These are phyloP conservation scores for Carex arenaria DNA, from an alignment of 202 grass and related monocot species.

Conservation along the genomic window DNA sequence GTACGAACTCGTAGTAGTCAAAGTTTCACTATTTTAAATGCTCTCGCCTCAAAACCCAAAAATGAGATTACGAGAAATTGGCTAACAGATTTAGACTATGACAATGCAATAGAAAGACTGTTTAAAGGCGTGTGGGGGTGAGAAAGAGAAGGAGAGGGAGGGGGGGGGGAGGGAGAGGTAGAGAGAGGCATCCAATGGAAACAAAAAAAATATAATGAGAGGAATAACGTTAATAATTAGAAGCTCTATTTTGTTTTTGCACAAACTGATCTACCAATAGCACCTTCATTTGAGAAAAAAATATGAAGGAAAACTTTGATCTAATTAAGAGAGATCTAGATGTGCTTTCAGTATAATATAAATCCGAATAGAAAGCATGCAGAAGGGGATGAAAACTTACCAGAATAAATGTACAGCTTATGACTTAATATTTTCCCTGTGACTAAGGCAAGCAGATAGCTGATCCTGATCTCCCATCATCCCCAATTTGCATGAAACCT, in stretches of 20 bases:
- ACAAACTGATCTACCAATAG: neutral
- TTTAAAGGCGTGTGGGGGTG: neutral
- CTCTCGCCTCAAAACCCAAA: neutral
- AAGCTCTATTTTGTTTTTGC: neutral
- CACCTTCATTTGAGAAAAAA: neutral
- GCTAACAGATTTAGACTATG: neutral
- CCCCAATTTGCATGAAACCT: slow-evolving; percentile 1
- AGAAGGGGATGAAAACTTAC: neutral
- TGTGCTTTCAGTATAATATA: neutral
- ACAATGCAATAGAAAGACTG: neutral
- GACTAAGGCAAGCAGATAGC: neutral
- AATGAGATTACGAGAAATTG: neutral
- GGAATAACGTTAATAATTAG: neutral
- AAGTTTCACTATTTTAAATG: neutral
- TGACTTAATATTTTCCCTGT: neutral
- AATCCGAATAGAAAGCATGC: neutral
- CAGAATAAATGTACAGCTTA: neutral
- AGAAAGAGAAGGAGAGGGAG: neutral
- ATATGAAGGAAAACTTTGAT: neutral
- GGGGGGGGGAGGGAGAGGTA: neutral
- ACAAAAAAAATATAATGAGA: neutral
- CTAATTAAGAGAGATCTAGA: neutral
- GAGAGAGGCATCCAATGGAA: neutral
- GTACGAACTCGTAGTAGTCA: neutral
- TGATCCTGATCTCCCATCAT: neutral